Evolutionary conservation across 768 basidiomycete species (phyloP).

Genomic region (Lactarius trivialis): DNA sequence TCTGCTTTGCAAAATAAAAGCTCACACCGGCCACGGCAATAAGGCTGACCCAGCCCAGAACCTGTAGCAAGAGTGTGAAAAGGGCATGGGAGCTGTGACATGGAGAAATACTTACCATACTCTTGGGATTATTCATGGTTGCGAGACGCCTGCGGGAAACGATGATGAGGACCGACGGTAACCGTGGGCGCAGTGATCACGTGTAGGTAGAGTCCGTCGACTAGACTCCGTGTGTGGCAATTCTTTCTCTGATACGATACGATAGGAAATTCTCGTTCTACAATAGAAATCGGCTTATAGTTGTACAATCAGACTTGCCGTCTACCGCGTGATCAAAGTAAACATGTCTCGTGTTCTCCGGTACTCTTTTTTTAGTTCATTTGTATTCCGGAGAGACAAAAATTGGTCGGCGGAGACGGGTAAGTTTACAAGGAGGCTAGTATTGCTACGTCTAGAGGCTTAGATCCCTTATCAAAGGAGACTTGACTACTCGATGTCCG

Average conservation of each 20-base stretch:
- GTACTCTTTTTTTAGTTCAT: too few relatives aligned
- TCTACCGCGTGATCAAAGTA: not conserved
- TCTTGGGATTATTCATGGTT: slow-evolving; percentile 18
- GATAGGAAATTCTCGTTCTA: not conserved
- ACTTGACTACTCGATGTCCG: too few relatives aligned
- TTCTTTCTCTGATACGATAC: not conserved
- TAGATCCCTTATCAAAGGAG: too few relatives aligned
- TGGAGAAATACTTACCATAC: slow-evolving; percentile 10
- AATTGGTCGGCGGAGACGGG: too few relatives aligned
- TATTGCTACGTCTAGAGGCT: too few relatives aligned
- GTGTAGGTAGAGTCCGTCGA: not conserved
- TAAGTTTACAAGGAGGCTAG: too few relatives aligned
- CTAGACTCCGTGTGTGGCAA: not conserved
- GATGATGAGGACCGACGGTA: not conserved
- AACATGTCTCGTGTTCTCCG: not conserved
- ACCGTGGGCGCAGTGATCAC: not conserved
- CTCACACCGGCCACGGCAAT: slow-evolving; percentile 34
- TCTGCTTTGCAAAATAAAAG: slow-evolving; percentile 34
- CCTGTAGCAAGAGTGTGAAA: slow-evolving; percentile 18
- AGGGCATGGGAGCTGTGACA: not conserved
- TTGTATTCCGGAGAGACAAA: too few relatives aligned
- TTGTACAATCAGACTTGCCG: not conserved
- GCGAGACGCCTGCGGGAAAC: not conserved
- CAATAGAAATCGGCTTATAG: not conserved
- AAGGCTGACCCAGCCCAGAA: slow-evolving; percentile 32